Evolutionary conservation across 768 basidiomycete genomes (phyloP).

Genomic region (Suillus ampliporus): DNA sequence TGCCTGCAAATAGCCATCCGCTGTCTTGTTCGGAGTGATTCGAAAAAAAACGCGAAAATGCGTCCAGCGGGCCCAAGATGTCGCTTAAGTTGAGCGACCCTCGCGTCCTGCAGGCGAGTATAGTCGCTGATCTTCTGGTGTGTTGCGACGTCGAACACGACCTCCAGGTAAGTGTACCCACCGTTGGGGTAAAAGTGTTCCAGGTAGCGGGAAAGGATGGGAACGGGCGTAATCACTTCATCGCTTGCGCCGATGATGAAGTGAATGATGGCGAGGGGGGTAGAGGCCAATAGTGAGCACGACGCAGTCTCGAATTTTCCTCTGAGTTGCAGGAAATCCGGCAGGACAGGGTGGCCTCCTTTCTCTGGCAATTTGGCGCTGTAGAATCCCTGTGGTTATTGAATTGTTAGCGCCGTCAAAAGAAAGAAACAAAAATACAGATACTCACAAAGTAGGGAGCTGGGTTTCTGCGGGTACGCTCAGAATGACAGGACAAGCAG

Average conservation of each 20-base stretch:
- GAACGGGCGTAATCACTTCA: not conserved
- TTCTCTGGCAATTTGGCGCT: not conserved
- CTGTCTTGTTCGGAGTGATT: not conserved
- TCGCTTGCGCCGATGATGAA: not conserved
- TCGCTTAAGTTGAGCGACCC: not conserved
- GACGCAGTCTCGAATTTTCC: not conserved
- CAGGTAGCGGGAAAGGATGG: not conserved
- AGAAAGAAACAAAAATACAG: not conserved
- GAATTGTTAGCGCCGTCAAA: not conserved
- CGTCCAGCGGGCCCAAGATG: not conserved
- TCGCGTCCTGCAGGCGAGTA: not conserved
- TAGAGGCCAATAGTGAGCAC: not conserved
- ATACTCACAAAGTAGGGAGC: not conserved
- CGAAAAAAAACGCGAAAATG: not conserved
- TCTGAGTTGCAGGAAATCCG: not conserved
- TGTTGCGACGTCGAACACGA: not conserved
- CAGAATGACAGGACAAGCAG: not conserved
- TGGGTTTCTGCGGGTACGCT: not conserved
- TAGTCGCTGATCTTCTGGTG: not conserved
- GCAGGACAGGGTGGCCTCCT: not conserved
- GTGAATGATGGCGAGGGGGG: not conserved
- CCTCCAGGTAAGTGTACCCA: not conserved
- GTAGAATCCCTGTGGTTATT: not conserved
- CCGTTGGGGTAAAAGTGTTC: not conserved
- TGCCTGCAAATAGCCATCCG: not conserved